phyloP scores from a whole-genome alignment of 768 basidiomycete species.

The Amanita inopinata region DNA sequence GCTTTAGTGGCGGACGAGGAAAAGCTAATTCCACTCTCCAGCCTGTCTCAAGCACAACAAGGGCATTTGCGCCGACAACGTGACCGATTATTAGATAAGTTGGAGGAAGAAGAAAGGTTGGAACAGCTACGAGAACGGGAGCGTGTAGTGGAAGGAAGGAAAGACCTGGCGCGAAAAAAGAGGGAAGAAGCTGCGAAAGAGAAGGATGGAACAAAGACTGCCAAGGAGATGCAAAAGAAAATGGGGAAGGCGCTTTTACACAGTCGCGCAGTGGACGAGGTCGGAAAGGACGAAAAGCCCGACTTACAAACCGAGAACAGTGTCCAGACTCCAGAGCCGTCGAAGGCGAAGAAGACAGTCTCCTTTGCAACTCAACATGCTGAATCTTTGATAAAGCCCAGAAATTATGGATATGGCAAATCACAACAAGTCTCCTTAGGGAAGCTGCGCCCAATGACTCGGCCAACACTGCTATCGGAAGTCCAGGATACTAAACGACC shows the following conservation, averaged over 20 bases:
- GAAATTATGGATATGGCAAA: conserved; percentile 18
- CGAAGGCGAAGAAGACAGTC: conserved; percentile 51
- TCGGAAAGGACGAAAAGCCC: conserved; percentile 21
- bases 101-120: conserved; percentile 60
- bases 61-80: conserved; percentile 48
- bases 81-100: conserved; percentile 51
- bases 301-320: conserved; percentile 21
- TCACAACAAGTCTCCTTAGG: conserved; percentile 51
- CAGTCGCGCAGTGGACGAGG: conserved; percentile 28
- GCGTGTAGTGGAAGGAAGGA: conserved; percentile 29
- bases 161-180: conserved; percentile 40
- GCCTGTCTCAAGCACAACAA: conserved; percentile 35
- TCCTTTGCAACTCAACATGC: conserved; percentile 44
- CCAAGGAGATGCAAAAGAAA: conserved; percentile 58
- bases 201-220: conserved; percentile 27
- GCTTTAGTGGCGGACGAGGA: conserved; percentile 27
- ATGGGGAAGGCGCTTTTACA: conserved; percentile 64
- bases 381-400: conserved; percentile 9
- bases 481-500: conserved; percentile 30
- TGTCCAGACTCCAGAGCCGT: conserved; percentile 13
- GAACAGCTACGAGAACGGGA: conserved; percentile 32
- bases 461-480: conserved; percentile 27
- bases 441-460: conserved; percentile 30
- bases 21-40: conserved; percentile 35
- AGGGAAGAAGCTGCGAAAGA: conserved; percentile 36